Base-by-base conservation (phyloP, 1,284 basidiomycete genomes). In the Marasmius oreades region DNA sequence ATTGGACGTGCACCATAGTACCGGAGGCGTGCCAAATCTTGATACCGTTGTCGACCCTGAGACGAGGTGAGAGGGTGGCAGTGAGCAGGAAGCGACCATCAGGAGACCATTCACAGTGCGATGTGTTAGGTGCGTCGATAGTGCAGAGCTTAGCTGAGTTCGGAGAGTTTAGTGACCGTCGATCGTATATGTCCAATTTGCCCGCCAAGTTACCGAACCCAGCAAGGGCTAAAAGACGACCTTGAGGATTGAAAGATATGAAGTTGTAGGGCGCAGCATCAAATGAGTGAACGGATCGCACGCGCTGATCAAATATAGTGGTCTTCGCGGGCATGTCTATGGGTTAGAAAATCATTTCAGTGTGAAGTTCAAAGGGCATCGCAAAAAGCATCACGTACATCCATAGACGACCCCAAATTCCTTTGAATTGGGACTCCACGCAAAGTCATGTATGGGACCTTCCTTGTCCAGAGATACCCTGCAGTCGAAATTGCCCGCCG, bases 171-270 rank as follows among this genome's bases (percentile, higher is more conserved):
- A 97, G 79, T 26, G 88, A 86, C 57, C 92, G 88, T 20, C 95
- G 86, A 69, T 99, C 96, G 76, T 90, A 92, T 59, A 99, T 78
- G 66, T 97, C 93, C 59, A 96, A 86, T 66, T 93, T 93, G 45
- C 96, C 96, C 0, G 93, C 92, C 44, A 98, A 79, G 72, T 99
- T 99, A 36, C 97, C 95, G 69, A 98, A 99, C 8, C 96, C 96
- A 0, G 93, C 96, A 37, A 96, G 80, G 53, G 91, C 85, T 57
- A 99, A 73, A 22, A 99, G 81, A 8, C 92, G 86, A 8, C 90
- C 92, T 73, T 98, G 95, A 0, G 95, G 93, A 72, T 97, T 98
- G 82, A 96, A 99, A 12, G 88, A 82, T 59, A 98, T 85, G 72
- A 92, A 95, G 74, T 99, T 99, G 71, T 88, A 85, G 48, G 93